A percentile compares a stretch with the other conserved stretches of the same genome.
phyloP scores from a whole-genome alignment of 2,329 filamentous ascomycete species.

The Fusarium lateritium region DNA sequence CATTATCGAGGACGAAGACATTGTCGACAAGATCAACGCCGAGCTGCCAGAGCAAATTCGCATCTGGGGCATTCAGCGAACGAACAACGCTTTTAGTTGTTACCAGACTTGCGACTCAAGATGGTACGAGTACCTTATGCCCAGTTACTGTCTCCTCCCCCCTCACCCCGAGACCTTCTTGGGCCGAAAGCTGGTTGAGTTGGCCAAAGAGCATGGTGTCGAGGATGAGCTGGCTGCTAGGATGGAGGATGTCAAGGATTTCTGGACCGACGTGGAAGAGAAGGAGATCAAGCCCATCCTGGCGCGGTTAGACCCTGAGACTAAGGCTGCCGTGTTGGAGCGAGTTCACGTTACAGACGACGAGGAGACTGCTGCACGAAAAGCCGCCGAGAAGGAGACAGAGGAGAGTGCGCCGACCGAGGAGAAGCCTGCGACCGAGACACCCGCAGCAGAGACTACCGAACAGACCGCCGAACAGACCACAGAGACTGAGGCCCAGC shows the following conservation, averaged over 20 bases:
- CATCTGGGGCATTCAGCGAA: constrained; percentile 93
- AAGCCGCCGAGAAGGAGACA: constrained; percentile 36
- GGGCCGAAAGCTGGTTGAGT: constrained; percentile 84
- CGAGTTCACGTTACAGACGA: constrained; percentile 66
- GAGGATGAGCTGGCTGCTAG: constrained; percentile 77
- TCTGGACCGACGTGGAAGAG: constrained; percentile 88
- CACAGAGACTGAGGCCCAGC: constrained; percentile 40
- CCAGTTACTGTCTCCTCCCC: constrained; percentile 91
- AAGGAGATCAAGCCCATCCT: constrained; percentile 82
- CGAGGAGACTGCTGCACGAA: constrained; percentile 45
- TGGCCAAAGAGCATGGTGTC: constrained; percentile 80
- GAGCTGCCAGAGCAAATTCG: constrained; percentile 89
- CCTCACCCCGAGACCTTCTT: constrained; percentile 91
- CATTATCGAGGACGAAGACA: constrained; percentile 91
- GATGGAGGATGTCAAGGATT: constrained; percentile 83
- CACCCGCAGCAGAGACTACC: constrained; percentile 29
- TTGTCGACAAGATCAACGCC: constrained; percentile 92
- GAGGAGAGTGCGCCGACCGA: constrained; percentile 39
- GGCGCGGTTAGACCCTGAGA: constrained; percentile 73
- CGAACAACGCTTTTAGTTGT: constrained; percentile 92
- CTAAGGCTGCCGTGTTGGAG: constrained; percentile 73
- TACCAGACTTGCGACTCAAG: constrained; percentile 96
- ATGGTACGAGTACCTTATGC: constrained; percentile 98
- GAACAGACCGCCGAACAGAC: constrained; percentile 40
- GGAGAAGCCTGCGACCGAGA: constrained; percentile 45